Conservation (phyloP, 495 filamentous ascomycete species). For the Aspergillus leporis region DNA sequence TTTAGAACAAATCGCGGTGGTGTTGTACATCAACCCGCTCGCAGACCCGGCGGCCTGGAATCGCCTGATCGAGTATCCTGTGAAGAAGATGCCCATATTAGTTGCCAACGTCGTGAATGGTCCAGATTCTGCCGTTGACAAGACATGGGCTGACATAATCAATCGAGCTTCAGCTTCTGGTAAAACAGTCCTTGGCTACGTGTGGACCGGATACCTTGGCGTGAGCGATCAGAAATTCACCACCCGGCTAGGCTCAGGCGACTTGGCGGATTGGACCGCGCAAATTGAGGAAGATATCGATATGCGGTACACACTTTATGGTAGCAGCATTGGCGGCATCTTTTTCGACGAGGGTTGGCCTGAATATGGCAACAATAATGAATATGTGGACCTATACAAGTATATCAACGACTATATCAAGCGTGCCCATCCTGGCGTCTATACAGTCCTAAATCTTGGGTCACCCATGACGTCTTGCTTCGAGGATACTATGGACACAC, state of each 20-base stretch:
- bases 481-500: slow-evolving; percentile 20
- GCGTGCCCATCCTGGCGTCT: slow-evolving; percentile 14
- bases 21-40: slow-evolving; percentile 26
- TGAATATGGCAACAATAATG: slow-evolving; percentile 19
- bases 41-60: slow-evolving; percentile 20
- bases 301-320: slow-evolving; percentile 23
- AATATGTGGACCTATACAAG: slow-evolving; percentile 16
- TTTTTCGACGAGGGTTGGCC: slow-evolving; percentile 28
- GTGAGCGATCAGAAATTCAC: slow-evolving; percentile 20
- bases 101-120: slow-evolving; percentile 26
- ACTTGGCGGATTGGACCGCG: slow-evolving; percentile 19
- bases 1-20: slow-evolving; percentile 24
- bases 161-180: slow-evolving; percentile 12
- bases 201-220: slow-evolving; percentile 27
- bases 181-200: slow-evolving; percentile 25
- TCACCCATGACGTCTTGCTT: slow-evolving; percentile 17
- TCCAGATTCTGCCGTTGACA: slow-evolving; percentile 17
- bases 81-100: slow-evolving; percentile 15
- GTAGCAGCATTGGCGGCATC: slow-evolving; percentile 20
- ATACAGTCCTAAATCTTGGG: slow-evolving; percentile 18
- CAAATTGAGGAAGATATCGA: slow-evolving; percentile 26
- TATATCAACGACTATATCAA: slow-evolving; percentile 19
- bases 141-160: slow-evolving; percentile 16
- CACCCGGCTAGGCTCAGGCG: slow-evolving; percentile 19
- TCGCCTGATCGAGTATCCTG: slow-evolving; percentile 17